Percentiles rank a stretch among this genome's conserved stretches.
Evolutionary conservation across 202 grass and related monocot species (phyloP).

Genomic region (Setaria viridis): DNA sequence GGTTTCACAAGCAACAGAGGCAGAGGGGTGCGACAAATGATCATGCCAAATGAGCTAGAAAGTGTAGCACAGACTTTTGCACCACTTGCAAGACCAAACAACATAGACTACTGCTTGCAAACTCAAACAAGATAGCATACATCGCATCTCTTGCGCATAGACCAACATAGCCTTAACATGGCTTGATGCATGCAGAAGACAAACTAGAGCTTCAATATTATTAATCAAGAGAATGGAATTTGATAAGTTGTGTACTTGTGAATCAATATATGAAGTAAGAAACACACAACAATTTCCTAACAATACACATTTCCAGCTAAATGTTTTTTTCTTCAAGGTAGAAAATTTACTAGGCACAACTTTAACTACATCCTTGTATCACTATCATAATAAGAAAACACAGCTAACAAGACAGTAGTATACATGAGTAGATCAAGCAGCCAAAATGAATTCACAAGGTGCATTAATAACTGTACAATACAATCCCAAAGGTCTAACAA

Average conservation of each 20-base stretch:
- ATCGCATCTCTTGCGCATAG: background rate
- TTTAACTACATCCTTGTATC: background rate
- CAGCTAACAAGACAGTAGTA: too few relatives aligned
- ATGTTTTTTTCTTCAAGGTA: background rate
- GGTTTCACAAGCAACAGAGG: slow-evolving; percentile 1
- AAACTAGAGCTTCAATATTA: background rate
- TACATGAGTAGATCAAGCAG: background rate
- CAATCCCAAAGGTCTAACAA: background rate
- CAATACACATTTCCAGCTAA: background rate
- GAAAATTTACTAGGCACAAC: background rate
- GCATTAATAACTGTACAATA: background rate
- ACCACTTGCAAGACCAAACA: background rate
- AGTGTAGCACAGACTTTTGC: background rate
- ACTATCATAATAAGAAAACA: too few relatives aligned
- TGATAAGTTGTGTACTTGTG: background rate
- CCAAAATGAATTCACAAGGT: slow-evolving; percentile 9
- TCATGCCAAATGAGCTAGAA: slow-evolving; percentile 9
- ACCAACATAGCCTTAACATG: background rate
- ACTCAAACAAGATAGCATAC: background rate
- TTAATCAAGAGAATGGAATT: slow-evolving; percentile 22
- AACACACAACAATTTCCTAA: background rate
- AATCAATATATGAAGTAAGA: background rate
- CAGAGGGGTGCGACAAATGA: background rate
- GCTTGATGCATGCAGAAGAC: background rate
- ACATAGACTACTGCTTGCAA: background rate